phyloP scores from a whole-genome alignment of 2,329 filamentous ascomycete species.

The Fusarium metavorans region DNA sequence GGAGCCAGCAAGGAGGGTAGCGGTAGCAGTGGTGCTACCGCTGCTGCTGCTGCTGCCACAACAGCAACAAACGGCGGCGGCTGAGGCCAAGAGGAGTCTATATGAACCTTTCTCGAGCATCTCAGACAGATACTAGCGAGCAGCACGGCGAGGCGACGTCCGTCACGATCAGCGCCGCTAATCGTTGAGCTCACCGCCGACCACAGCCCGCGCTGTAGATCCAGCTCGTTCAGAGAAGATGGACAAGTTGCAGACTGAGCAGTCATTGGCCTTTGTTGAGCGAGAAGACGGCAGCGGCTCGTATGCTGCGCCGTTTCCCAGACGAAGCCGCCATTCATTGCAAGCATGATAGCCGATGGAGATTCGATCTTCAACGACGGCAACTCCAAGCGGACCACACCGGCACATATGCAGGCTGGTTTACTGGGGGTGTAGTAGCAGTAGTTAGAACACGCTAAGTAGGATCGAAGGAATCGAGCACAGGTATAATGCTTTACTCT shows the following conservation, averaged over 20 bases:
- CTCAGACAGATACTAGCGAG: slow-evolving; percentile 22
- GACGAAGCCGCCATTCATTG: not conserved
- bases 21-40: not conserved
- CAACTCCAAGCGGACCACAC: slow-evolving; percentile 9
- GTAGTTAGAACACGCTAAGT: slow-evolving; percentile 14
- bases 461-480: slow-evolving; percentile 17
- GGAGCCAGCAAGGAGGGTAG: slow-evolving; percentile 24
- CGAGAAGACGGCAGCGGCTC: slow-evolving; percentile 6
- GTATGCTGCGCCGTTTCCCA: not conserved
- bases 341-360: slow-evolving; percentile 7
- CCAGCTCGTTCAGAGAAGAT: slow-evolving; percentile 15
- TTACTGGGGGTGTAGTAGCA: not conserved
- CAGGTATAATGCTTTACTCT: not conserved
- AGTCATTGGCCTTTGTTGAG: not conserved
- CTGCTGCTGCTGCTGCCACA: not conserved
- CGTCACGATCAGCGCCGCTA: slow-evolving; percentile 19
- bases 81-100: slow-evolving; percentile 19
- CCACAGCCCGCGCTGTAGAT: slow-evolving; percentile 14
- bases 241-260: slow-evolving; percentile 14
- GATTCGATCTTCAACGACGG: slow-evolving; percentile 18
- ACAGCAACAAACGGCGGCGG: slow-evolving; percentile 31
- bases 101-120: slow-evolving; percentile 27
- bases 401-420: not conserved
- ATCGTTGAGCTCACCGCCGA: slow-evolving; percentile 4
- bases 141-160: slow-evolving; percentile 9